Percentiles rank a stretch among this genome's conserved stretches.
Evolutionary conservation across 179 eudicot species (phyloP).

Genomic region (Dionaea muscipula): DNA sequence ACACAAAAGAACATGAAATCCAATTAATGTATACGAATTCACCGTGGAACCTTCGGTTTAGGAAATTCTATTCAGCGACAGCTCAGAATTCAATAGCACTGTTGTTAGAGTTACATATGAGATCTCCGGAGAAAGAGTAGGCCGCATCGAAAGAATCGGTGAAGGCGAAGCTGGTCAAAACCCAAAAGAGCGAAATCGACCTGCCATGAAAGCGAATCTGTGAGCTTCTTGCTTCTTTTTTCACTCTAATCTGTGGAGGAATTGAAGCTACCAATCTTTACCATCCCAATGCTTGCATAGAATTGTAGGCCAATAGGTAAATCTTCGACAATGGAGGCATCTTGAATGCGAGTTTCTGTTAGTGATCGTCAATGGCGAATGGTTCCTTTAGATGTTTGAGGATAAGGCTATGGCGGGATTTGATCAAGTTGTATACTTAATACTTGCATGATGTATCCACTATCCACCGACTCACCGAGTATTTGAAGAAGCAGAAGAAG

Average conservation of each 20-base stretch:
- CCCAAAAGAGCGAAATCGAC: slow-evolving; percentile 33
- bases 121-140: slow-evolving; percentile 52
- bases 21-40: neutral
- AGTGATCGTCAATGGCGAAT: neutral
- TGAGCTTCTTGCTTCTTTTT: neutral
- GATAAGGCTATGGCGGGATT: too few relatives aligned
- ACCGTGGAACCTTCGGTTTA: neutral
- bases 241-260: slow-evolving; percentile 3
- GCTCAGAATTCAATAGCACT: neutral
- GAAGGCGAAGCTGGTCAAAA: slow-evolving; percentile 22
- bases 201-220: slow-evolving; percentile 22
- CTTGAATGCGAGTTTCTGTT: neutral
- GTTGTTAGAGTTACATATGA: slow-evolving; percentile 33
- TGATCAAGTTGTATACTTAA: too few relatives aligned
- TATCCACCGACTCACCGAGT: too few relatives aligned
- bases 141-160: slow-evolving; percentile 39
- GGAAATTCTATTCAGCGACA: neutral
- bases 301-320: slow-evolving; percentile 67
- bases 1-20: neutral
- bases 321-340: slow-evolving; percentile 31
- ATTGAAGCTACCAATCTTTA: slow-evolving; percentile 12
- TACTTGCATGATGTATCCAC: too few relatives aligned
- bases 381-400: slow-evolving; percentile 1
- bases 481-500: too few relatives aligned
- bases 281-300: slow-evolving; percentile 66